Percentiles rank a stretch among this genome's conserved stretches.
These are phyloP conservation scores for Populus nigra DNA, from an alignment of 345 rosid genomes.

Conservation along the genomic window DNA sequence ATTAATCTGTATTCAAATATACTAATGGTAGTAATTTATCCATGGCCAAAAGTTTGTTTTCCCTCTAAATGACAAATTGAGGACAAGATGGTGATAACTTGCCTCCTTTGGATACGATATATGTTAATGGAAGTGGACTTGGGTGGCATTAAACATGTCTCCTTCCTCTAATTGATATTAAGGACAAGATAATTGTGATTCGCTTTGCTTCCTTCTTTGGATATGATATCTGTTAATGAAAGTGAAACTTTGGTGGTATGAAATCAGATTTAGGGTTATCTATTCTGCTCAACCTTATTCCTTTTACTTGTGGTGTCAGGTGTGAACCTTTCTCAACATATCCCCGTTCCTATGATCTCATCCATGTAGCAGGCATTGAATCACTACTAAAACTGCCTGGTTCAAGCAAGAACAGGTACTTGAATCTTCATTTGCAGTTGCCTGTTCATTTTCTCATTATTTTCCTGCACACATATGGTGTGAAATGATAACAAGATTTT, in stretches of 20 bases:
- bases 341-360: conserved; percentile 92
- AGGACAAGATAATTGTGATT: neutral
- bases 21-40: neutral
- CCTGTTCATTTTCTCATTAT: neutral
- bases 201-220: neutral
- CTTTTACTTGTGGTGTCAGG: conserved; percentile 48
- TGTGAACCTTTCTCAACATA: conserved; percentile 98
- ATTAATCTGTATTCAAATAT: neutral
- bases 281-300: neutral
- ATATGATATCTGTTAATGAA: neutral
- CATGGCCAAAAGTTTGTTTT: neutral
- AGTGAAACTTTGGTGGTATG: neutral
- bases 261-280: neutral
- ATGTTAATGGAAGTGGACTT: neutral
- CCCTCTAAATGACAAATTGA: neutral
- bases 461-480: neutral
- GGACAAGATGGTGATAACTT: neutral
- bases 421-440: neutral
- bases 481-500: neutral
- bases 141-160: neutral
- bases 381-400: conserved; percentile 42
- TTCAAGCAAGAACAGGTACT: conserved; percentile 26
- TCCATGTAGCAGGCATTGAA: conserved; percentile 81
- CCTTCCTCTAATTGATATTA: neutral
- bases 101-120: neutral